A percentile compares a stretch with the other conserved stretches of the same genome.
Conservation (phyloP, 257 asterid genomes). For the Thymus quinquecostatus region DNA sequence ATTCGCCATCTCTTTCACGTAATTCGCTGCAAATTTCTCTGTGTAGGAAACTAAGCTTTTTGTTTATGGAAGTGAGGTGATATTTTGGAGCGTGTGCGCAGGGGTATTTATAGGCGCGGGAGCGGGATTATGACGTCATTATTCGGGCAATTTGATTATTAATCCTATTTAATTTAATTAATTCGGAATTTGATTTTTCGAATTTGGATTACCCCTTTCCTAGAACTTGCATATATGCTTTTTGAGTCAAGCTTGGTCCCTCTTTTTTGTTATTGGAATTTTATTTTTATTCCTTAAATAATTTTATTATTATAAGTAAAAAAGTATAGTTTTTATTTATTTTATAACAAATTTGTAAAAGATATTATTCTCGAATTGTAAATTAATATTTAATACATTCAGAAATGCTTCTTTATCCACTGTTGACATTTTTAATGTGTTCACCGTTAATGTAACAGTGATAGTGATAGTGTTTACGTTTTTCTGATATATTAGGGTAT, state of each 20-base stretch:
- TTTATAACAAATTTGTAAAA: too few species aligned
- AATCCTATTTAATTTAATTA: too few species aligned
- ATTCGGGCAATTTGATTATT: neutral
- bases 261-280: neutral
- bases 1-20: constrained; percentile 36
- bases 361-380: too few species aligned
- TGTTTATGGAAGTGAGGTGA: constrained; percentile 2
- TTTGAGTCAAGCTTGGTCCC: neutral
- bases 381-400: too few species aligned
- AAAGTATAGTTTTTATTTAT: too few species aligned
- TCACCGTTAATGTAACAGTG: too few species aligned
- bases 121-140: neutral
- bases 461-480: too few species aligned
- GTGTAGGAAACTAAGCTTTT: neutral
- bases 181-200: too few species aligned
- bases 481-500: too few species aligned
- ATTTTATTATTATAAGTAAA: too few species aligned
- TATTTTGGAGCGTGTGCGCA: neutral
- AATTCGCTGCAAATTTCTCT: neutral
- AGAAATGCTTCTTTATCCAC: too few species aligned
- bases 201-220: neutral
- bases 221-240: neutral
- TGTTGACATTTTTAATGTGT: too few species aligned
- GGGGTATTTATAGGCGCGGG: neutral
- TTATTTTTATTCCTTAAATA: neutral